phyloP scores from a whole-genome alignment of 2,329 filamentous ascomycete genomes.

The Talaromyces sp. region DNA sequence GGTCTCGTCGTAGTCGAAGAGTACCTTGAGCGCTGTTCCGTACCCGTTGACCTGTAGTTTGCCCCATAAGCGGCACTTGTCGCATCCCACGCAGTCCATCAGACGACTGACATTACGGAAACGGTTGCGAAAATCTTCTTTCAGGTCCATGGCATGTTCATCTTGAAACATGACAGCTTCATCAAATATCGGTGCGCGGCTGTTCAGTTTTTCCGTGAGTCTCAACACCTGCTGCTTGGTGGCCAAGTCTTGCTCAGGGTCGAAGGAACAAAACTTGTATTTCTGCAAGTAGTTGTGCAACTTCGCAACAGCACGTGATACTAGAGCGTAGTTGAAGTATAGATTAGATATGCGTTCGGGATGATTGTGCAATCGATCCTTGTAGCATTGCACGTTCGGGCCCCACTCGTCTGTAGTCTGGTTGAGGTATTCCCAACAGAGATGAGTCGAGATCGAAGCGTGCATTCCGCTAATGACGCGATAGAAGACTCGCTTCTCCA shows the following conservation, averaged over 20 bases:
- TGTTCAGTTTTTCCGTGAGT: conserved; percentile 67
- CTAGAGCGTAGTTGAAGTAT: conserved; percentile 98
- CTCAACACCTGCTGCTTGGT: conserved; percentile 80
- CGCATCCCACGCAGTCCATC: conserved; percentile 98
- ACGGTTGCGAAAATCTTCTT: conserved; percentile 95
- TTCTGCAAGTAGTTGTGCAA: conserved; percentile 73
- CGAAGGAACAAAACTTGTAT: conserved; percentile 91
- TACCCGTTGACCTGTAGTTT: conserved; percentile 95
- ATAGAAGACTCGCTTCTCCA: conserved; percentile 99
- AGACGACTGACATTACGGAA: conserved; percentile 95
- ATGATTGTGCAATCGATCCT: conserved; percentile 73
- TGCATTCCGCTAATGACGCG: conserved; percentile 96
- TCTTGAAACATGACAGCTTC: conserved; percentile 91
- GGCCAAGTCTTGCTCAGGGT: conserved; percentile 69
- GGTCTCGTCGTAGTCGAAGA: conserved; percentile 84
- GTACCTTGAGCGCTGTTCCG: conserved; percentile 87
- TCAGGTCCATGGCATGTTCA: conserved; percentile 64
- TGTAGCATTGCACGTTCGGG: conserved; percentile 86
- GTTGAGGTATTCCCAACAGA: conserved; percentile 95
- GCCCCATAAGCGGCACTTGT: conserved; percentile 97
- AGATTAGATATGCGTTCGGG: conserved; percentile 94
- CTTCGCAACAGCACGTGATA: conserved; percentile 87
- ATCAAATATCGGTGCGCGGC: conserved; percentile 76
- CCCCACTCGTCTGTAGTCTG: conserved; percentile 91
- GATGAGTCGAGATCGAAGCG: conserved; percentile 90